These are phyloP conservation scores for Aspergillus sp. DNA, from an alignment of 2,329 filamentous ascomycete species.

Conservation along the genomic window DNA sequence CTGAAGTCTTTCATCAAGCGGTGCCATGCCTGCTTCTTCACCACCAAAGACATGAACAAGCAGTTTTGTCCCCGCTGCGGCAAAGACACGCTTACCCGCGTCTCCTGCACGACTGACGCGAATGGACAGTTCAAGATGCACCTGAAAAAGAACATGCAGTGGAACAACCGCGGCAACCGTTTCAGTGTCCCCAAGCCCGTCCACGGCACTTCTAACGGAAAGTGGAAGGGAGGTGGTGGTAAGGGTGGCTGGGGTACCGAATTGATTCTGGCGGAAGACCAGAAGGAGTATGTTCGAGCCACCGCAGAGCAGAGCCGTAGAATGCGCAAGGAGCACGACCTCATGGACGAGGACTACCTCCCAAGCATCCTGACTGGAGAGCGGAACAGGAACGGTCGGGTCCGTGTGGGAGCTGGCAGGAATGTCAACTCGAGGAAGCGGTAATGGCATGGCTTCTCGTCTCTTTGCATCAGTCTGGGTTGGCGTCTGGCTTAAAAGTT, in stretches of 20 bases:
- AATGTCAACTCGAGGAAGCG: slow-evolving; percentile 77
- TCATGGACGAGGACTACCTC: slow-evolving; percentile 95
- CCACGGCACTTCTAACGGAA: slow-evolving; percentile 77
- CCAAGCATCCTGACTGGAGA: slow-evolving; percentile 83
- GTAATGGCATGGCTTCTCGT: slow-evolving; percentile 25
- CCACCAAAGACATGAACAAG: slow-evolving; percentile 78
- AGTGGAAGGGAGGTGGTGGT: slow-evolving; percentile 68
- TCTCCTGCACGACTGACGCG: slow-evolving; percentile 80
- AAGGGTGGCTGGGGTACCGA: slow-evolving; percentile 84
- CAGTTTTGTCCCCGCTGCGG: slow-evolving; percentile 95
- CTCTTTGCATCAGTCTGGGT: slow-evolving; percentile 19
- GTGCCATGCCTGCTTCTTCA: slow-evolving; percentile 90
- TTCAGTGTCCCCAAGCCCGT: slow-evolving; percentile 92
- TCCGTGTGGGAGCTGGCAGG: slow-evolving; percentile 80
- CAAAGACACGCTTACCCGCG: slow-evolving; percentile 79
- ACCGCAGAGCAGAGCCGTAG: slow-evolving; percentile 63
- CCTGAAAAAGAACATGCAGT: slow-evolving; percentile 93
- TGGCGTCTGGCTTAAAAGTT: slow-evolving; percentile 29
- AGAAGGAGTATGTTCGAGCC: slow-evolving; percentile 82
- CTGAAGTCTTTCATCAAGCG: slow-evolving; percentile 88
- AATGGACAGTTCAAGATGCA: slow-evolving; percentile 81
- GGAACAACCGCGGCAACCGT: slow-evolving; percentile 88
- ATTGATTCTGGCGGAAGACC: slow-evolving; percentile 87
- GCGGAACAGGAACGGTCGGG: slow-evolving; percentile 65
- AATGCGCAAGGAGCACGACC: slow-evolving; percentile 67